phyloP scores from a whole-genome alignment of 805 yeast genomes.

The Yarrowia yakushimensis region DNA sequence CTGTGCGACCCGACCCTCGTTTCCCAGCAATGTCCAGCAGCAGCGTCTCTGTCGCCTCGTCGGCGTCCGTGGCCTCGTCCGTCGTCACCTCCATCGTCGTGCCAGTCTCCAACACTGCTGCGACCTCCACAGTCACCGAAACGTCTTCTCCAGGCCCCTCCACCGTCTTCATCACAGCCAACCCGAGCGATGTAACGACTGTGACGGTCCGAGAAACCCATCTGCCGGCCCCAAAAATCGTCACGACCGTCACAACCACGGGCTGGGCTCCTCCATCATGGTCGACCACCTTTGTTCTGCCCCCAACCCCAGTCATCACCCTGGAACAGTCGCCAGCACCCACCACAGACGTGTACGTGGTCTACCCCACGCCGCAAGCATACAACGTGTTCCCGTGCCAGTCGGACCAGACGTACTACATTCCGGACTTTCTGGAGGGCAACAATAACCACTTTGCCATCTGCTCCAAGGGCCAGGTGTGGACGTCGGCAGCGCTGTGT shows the following conservation, averaged over 20 bases:
- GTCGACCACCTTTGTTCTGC: neutral
- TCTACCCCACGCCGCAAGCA: conserved; percentile 15
- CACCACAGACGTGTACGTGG: conserved; percentile 12
- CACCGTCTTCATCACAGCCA: neutral
- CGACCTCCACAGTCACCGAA: neutral
- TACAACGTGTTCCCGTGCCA: conserved; percentile 24
- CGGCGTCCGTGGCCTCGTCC: no score
- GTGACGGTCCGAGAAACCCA: neutral
- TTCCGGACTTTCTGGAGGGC: conserved; percentile 10
- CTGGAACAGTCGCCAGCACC: conserved; percentile 13
- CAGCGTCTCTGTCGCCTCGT: neutral
- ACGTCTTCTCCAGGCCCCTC: neutral
- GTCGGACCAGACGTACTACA: conserved; percentile 19
- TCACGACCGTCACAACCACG: conserved; percentile 2
- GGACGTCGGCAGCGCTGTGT: conserved; percentile 4
- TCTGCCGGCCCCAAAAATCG: neutral
- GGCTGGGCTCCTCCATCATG: conserved; percentile 18
- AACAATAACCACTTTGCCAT: conserved; percentile 27
- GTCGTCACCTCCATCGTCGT: neutral
- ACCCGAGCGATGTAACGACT: neutral
- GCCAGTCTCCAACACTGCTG: neutral
- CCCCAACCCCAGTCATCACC: neutral
- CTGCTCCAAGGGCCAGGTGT: conserved; percentile 17
- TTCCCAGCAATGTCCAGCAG: neutral
- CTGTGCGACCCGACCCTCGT: neutral